phyloP scores from a whole-genome alignment of 768 basidiomycete species.

The Tephrocybe sp. region DNA sequence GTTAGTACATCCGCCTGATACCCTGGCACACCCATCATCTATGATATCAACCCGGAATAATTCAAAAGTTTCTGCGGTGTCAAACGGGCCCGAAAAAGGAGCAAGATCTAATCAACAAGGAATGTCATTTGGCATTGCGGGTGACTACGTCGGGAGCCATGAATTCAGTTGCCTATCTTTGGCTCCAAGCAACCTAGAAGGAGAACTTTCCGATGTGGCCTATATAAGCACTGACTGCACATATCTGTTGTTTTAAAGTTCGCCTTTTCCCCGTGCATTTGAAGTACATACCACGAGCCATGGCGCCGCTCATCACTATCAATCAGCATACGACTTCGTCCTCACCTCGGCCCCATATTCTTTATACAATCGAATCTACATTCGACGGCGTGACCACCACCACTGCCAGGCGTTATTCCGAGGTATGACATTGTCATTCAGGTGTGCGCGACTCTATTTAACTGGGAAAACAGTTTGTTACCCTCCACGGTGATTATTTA shows the following conservation, averaged over 20 bases:
- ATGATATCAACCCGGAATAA: neutral
- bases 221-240: neutral
- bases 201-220: neutral
- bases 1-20: neutral
- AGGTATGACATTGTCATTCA: slow-evolving; percentile 28
- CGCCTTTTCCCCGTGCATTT: neutral
- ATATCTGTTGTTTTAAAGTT: neutral
- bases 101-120: neutral
- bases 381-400: slow-evolving; percentile 27
- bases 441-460: neutral
- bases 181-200: slow-evolving; percentile 1
- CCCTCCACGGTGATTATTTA: slow-evolving; percentile 32
- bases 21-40: neutral
- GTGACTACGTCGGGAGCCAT: neutral
- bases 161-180: neutral
- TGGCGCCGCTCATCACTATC: slow-evolving; percentile 31
- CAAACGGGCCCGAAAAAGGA: neutral
- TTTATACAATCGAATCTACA: slow-evolving; percentile 39
- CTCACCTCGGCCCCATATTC: slow-evolving; percentile 44
- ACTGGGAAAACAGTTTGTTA: slow-evolving; percentile 29
- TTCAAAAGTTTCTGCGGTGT: neutral
- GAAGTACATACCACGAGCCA: slow-evolving; percentile 1
- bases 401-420: slow-evolving; percentile 40
- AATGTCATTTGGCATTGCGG: neutral
- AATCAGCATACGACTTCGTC: slow-evolving; percentile 46